Conservation (phyloP, 2,329 filamentous ascomycete genomes). For the Tolypocladium tropicale region DNA sequence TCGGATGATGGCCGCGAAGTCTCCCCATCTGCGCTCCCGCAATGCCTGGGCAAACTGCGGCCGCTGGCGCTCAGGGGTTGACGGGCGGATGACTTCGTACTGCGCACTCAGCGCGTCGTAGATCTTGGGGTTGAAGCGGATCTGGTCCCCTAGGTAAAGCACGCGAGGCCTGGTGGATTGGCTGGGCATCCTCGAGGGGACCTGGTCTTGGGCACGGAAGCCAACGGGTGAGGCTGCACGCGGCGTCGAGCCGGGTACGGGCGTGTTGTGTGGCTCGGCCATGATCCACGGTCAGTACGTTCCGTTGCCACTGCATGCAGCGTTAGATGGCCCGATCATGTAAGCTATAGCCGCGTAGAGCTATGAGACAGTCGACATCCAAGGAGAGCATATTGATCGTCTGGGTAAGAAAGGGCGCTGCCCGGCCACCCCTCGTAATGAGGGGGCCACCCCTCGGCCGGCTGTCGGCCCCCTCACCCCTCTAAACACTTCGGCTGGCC, state of each 20-base stretch:
- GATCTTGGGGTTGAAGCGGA: conserved; percentile 37
- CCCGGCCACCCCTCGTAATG: background rate
- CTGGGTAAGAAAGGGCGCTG: background rate
- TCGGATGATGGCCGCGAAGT: conserved; percentile 45
- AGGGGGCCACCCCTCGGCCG: background rate
- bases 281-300: conserved; percentile 12
- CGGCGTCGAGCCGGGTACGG: conserved; percentile 33
- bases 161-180: conserved; percentile 39
- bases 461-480: background rate
- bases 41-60: conserved; percentile 38
- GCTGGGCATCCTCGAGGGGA: conserved; percentile 11
- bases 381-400: background rate
- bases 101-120: conserved; percentile 30
- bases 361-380: background rate
- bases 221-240: conserved; percentile 30
- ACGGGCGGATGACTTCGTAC: conserved; percentile 42
- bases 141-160: conserved; percentile 62
- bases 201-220: conserved; percentile 10
- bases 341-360: background rate
- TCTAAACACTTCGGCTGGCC: background rate
- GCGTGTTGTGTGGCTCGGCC: conserved; percentile 38
- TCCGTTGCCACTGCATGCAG: background rate
- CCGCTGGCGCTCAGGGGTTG: conserved; percentile 37
- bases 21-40: conserved; percentile 40
- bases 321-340: background rate